Evolutionary conservation across 2,329 filamentous ascomycete species (phyloP).

Genomic region (Fusarium torulosum): DNA sequence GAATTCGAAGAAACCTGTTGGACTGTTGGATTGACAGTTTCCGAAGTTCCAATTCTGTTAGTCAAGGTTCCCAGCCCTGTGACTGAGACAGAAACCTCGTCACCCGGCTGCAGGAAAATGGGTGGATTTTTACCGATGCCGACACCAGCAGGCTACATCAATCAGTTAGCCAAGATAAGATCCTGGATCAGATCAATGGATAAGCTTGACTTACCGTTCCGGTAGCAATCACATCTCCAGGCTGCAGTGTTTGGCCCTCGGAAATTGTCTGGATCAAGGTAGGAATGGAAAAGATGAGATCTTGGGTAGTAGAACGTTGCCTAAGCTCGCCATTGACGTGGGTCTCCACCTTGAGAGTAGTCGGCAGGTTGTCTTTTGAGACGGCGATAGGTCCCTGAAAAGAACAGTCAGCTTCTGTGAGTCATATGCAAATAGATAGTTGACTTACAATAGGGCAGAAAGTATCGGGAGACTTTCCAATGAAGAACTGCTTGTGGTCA

Average conservation of each 20-base stretch:
- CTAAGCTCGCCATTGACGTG: conserved; percentile 61
- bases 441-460: conserved; percentile 65
- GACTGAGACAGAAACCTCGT: conserved; percentile 1
- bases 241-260: conserved; percentile 58
- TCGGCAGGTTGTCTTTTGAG: conserved; percentile 50
- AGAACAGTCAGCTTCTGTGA: too few species aligned
- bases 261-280: conserved; percentile 58
- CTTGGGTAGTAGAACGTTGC: conserved; percentile 58
- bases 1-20: neutral
- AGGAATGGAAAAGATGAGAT: conserved; percentile 61
- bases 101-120: neutral
- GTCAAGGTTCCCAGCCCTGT: conserved; percentile 3
- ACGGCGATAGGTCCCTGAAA: conserved; percentile 3
- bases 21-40: neutral
- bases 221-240: conserved; percentile 61
- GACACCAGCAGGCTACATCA: conserved; percentile 3
- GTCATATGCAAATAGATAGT: too few species aligned
- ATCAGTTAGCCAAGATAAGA: neutral
- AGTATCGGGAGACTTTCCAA: conserved; percentile 68
- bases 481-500: conserved; percentile 71
- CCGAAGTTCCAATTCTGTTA: neutral
- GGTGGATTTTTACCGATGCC: conserved; percentile 10
- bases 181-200: too few species aligned
- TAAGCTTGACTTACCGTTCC: conserved; percentile 51
- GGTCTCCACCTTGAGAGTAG: conserved; percentile 57